Base-by-base conservation (phyloP, 2,329 filamentous ascomycete species). In the Cadophora sp. region DNA sequence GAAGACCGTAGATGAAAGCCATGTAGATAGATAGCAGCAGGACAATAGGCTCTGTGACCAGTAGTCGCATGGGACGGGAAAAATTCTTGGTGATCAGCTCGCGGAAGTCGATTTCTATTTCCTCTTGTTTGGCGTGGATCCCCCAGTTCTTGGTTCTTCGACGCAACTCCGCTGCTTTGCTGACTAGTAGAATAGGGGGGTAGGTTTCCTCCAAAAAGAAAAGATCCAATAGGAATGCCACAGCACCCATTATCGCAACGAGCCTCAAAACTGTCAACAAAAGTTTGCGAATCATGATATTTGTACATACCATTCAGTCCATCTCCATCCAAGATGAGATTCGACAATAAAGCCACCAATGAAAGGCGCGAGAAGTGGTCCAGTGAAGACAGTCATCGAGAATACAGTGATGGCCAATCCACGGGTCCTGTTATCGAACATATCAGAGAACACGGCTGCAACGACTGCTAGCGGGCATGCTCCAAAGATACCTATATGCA, bases 1-100 rank as follows among this genome's bases (percentile, higher is more conserved):
- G 86, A 0, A 96, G 83, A 6, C 85, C 91, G 76, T 94, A 94
- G 78, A 92, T 89, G 79, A 93, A 93, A 51, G 89, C 86, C 83
- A 90, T 91, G 80, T 93, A 93, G 65, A 92, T 81, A 46, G 89
- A 91, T 26, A 93, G 80, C 11, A 89, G 80, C 0, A 87, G 82
- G 65, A 93, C 89, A 65, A 93, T 91, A 66, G 91, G 90, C 78
- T 92, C 90, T 40, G 84, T 83, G 68, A 91, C 86, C 12, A 93
- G 84, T 34, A 83, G 71, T 1, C 79, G 80, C 24, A 82, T 74
- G 12, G 76, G 77, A 64, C 80, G 72, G 64, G 78, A 72, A 66
- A 81, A 80, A 31, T 79, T 80, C 86, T 90, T 90, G 75, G 82
- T 84, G 67, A 91, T 69, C 16, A 92, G 83, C 78, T 91, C 87